These are phyloP conservation scores for Candida silvatica DNA, from an alignment of 805 yeast species.

Conservation along the genomic window DNA sequence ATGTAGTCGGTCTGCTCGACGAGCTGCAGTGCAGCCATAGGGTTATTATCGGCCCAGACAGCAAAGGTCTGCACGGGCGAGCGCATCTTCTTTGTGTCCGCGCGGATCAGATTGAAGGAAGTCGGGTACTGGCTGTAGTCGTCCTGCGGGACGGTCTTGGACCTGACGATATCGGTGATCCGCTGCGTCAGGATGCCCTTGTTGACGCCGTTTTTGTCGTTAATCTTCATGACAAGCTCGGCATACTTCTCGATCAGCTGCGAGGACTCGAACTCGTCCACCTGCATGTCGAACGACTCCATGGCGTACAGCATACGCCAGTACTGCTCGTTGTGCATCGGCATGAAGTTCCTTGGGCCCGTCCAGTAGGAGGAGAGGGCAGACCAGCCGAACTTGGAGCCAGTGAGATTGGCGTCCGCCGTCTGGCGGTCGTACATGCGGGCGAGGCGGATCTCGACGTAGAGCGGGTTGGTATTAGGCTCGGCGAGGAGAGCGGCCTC, in stretches of 20 bases:
- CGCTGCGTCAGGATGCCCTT: constrained; percentile 5
- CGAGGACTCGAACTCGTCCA: constrained; percentile 11
- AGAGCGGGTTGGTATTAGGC: constrained; percentile 19
- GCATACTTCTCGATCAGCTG: constrained; percentile 8
- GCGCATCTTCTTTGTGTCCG: constrained; percentile 4
- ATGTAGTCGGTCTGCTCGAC: constrained; percentile 10
- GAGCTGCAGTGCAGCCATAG: constrained; percentile 10
- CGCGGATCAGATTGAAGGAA: constrained; percentile 1
- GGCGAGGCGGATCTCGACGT: constrained; percentile 20
- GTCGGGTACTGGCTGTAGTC: neutral
- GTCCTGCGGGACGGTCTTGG: neutral
- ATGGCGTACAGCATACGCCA: constrained; percentile 17
- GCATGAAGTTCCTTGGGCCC: constrained; percentile 39
- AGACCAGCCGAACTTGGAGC: no score
- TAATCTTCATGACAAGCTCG: constrained; percentile 4
- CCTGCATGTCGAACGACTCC: constrained; percentile 11
- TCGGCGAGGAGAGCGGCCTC: constrained; percentile 10
- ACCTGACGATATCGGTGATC: constrained; percentile 7
- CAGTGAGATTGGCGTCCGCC: constrained; percentile 26
- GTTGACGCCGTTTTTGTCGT: constrained; percentile 1
- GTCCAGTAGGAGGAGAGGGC: constrained; percentile 35
- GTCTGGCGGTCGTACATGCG: constrained; percentile 20
- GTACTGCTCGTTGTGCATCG: constrained; percentile 29
- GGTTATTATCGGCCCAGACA: constrained; percentile 9
- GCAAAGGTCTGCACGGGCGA: constrained; percentile 4